These are phyloP conservation scores for Cucumis hystrix DNA, from an alignment of 306 rosid species.

Conservation along the genomic window DNA sequence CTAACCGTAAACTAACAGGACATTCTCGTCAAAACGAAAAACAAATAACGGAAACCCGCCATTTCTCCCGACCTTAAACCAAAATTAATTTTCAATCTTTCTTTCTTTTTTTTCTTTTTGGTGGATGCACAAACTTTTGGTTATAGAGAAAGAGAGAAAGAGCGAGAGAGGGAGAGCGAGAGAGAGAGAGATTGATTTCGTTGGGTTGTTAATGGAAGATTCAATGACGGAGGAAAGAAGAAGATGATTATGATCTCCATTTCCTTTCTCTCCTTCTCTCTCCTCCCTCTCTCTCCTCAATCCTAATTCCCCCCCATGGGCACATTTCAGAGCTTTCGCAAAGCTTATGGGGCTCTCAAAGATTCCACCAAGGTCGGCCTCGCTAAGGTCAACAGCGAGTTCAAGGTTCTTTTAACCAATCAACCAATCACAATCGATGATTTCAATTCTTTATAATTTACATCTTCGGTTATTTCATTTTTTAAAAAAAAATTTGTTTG, in stretches of 20 bases:
- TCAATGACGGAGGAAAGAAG: constrained; percentile 23
- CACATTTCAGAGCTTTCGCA: constrained; percentile 58
- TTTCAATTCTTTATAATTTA: not conserved
- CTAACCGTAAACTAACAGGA: not conserved
- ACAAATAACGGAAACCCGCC: constrained; percentile 8
- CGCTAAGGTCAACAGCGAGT: constrained; percentile 92
- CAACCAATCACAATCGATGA: not conserved
- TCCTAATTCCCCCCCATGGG: constrained; percentile 35
- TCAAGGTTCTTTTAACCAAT: constrained; percentile 33
- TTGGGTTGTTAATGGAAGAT: constrained; percentile 26
- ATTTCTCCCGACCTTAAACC: not conserved
- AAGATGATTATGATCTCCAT: constrained; percentile 2
- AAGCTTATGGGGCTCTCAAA: constrained; percentile 91
- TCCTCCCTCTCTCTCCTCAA: constrained; percentile 13
- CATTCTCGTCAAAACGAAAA: not conserved
- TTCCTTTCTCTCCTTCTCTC: constrained; percentile 13
- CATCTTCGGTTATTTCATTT: not conserved
- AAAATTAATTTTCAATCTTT: not conserved
- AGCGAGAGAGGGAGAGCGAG: not conserved
- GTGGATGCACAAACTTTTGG: constrained; percentile 23
- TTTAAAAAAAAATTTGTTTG: not conserved
- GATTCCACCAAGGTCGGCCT: constrained; percentile 95
- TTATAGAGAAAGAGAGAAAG: not conserved
- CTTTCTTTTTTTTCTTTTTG: not conserved
- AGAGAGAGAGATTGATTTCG: not conserved